Base-by-base conservation (phyloP, 495 filamentous ascomycete species). In the Cudoniella acicularis region DNA sequence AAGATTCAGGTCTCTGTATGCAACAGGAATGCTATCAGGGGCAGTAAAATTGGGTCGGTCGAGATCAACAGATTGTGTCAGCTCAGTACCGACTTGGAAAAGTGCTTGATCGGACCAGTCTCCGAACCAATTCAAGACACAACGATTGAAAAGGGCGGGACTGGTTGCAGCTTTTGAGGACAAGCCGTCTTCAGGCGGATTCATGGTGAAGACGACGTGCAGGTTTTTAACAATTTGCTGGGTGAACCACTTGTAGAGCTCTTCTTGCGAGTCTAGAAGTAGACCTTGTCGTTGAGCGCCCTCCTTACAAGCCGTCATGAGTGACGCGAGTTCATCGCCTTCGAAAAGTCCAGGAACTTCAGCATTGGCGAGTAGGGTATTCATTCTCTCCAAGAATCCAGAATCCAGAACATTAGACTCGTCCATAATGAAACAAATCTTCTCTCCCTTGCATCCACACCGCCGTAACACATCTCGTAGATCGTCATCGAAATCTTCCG, bases 361-460 rank as follows among this genome's bases (percentile, higher is more conserved):
- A 21, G 94, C 94, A 69, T 99, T 99, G 56, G 94, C 94, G 54
- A 99, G 84, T 21, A 99, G 79, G 1, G 94, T 99, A 63, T 99
- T 99, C 94, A 99, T 99, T 58, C 95, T 86, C 71, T 99, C 94
- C 61, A 99, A 72, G 84, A 99, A 99, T 36, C 93, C 94, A 16
- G 94, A 99, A 67, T 99, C 94, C 2, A 99, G 83, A 18, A 99
- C 94, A 67, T 99, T 99, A 6, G 92, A 88, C 77, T 99, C 94
- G 65, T 99, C 94, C 94, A 99, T 96, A 74, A 99, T 95, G 75
- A 99, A 99, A 77, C 95, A 98, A 42, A 99, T 95, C 79, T 97
- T 99, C 70, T 99, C 94, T 30, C 94, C 94, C 74, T 95, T 97
- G 77, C 95, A 98, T 49, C 94, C 94, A 61, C 89, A 92, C 47